phyloP scores from a whole-genome alignment of 495 filamentous ascomycete genomes.

The Aspergillus steynii region DNA sequence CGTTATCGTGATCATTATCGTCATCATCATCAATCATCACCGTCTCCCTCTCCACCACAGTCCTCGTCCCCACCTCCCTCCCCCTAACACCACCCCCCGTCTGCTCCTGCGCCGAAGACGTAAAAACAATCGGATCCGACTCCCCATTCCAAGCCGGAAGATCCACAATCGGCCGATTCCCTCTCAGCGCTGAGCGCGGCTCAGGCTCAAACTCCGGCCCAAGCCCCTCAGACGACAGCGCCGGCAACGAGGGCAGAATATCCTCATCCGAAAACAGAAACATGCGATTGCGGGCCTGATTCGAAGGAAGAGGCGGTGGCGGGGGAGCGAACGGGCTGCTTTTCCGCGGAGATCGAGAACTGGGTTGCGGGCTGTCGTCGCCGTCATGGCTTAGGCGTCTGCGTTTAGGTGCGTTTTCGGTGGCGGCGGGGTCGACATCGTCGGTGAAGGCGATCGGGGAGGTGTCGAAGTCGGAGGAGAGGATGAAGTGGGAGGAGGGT shows the following conservation, averaged over 20 bases:
- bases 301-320: neutral
- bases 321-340: neutral
- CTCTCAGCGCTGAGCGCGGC: neutral
- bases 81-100: neutral
- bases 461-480: constrained; percentile 54
- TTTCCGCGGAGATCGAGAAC: neutral
- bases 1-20: constrained; percentile 20
- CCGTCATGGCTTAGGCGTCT: constrained; percentile 38
- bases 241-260: constrained; percentile 11
- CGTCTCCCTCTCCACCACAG: constrained; percentile 12
- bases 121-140: constrained; percentile 56
- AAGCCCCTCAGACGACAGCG: constrained; percentile 20
- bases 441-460: constrained; percentile 37
- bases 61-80: constrained; percentile 32
- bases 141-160: constrained; percentile 22
- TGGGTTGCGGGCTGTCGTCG: neutral
- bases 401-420: constrained; percentile 37
- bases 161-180: constrained; percentile 1
- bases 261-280: constrained; percentile 43
- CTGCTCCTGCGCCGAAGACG: constrained; percentile 45
- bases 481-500: constrained; percentile 22
- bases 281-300: constrained; percentile 17
- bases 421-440: constrained; percentile 15
- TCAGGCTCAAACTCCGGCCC: neutral
- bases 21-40: constrained; percentile 45